These are phyloP conservation scores for Boletus edulis DNA, from an alignment of 768 basidiomycete species.

Conservation along the genomic window DNA sequence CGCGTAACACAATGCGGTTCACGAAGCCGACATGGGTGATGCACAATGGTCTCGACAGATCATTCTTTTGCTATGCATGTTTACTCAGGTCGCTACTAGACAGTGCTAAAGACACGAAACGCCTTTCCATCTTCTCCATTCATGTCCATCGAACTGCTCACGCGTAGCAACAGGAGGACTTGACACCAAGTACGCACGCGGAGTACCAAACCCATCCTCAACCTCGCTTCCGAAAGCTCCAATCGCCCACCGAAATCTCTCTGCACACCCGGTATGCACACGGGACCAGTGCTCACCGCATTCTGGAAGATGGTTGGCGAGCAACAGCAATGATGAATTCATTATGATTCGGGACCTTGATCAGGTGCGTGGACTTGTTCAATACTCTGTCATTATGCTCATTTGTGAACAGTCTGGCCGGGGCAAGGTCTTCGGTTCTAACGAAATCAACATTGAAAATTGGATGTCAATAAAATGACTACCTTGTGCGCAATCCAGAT, in stretches of 20 bases:
- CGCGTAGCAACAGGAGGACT: slow-evolving; percentile 96
- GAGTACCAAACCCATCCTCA: slow-evolving; percentile 92
- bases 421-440: slow-evolving; percentile 80
- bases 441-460: slow-evolving; percentile 87
- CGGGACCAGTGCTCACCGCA: slow-evolving; percentile 86
- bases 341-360: slow-evolving; percentile 98
- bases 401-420: slow-evolving; percentile 51
- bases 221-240: slow-evolving; percentile 58
- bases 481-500: no score
- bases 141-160: slow-evolving; percentile 92
- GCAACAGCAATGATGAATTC: slow-evolving; percentile 93
- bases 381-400: not conserved
- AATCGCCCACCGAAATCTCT: slow-evolving; percentile 80
- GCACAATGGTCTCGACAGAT: slow-evolving; percentile 55
- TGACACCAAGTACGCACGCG: slow-evolving; percentile 94
- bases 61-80: not conserved
- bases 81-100: slow-evolving; percentile 26
- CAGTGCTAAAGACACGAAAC: slow-evolving; percentile 53
- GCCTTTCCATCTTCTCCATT: slow-evolving; percentile 85
- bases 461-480: slow-evolving; percentile 77
- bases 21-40: slow-evolving; percentile 88
- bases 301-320: slow-evolving; percentile 93
- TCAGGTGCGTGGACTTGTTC: slow-evolving; percentile 63
- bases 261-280: slow-evolving; percentile 91
- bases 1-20: slow-evolving; percentile 58